Base-by-base conservation (phyloP, 73 alveolate genomes). In the Stentor coeruleus region DNA sequence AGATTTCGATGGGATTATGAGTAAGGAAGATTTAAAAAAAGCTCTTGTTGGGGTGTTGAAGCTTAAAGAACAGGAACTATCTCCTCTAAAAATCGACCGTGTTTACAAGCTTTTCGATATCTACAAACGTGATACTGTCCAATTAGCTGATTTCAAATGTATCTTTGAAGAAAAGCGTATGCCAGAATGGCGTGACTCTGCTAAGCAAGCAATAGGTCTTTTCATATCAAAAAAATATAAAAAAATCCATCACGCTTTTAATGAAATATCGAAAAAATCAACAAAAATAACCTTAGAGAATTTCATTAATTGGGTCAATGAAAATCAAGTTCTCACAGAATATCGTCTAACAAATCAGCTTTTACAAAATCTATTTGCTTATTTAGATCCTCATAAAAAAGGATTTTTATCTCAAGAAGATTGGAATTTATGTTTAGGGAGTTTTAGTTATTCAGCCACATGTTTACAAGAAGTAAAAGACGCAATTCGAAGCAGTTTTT, bases 341-440 rank as follows among this genome's bases (percentile, higher is more conserved):
- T 94, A 91, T 81, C 92, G 90, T 74, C 74, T 94, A 76, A 94
- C 98, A 3, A 83, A 89, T 20, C 84, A 88, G 39, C 86, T 94
- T n/a, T 49, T 85, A 39, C 84, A 92, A 59, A 82, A 86, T 59
- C 90, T 94, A 41, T 94, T 94, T 83, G 88, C 96, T 37, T 90
- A 85, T 49, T 58, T 94, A 72, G 98, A 94, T 74, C 87, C 98
- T 4, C 97, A 94, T 82, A 94, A 88, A 84, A 94, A 94, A 79
- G 98, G 98, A 3, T 94, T 88, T 58, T 66, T 94, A 20, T 81
- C 96, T 0, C 87, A 87, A 40, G 59, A 84, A 33, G 98, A 94
- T 88, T 93, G 96, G 97, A 57, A 72, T 35, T 81, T 84, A 49
- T 91, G 93, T 1, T 91, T 93, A 77, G 85, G 91, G 33, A 76